Percentiles rank a stretch among this genome's conserved stretches.
These are phyloP conservation scores for Thelonectria discophora DNA, from an alignment of 2,329 filamentous ascomycete genomes.

Conservation along the genomic window DNA sequence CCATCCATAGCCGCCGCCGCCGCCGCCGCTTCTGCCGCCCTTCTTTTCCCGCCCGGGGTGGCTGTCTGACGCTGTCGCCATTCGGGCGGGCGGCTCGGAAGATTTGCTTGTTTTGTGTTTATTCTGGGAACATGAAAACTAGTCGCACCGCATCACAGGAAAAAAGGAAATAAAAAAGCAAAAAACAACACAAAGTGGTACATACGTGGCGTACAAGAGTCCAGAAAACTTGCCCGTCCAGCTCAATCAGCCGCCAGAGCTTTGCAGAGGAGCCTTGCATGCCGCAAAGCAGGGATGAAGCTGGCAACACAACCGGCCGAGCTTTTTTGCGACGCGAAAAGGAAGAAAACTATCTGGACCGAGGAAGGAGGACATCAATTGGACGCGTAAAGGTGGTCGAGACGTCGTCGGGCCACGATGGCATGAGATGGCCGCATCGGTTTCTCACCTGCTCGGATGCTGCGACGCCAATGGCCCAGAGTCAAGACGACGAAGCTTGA, in stretches of 20 bases:
- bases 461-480: not conserved
- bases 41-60: no score
- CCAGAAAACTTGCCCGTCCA: not conserved
- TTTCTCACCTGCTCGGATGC: not conserved
- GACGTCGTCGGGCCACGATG: not conserved
- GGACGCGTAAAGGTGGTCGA: not conserved
- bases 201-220: no score
- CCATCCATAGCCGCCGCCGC: not conserved
- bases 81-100: slow-evolving; percentile 1
- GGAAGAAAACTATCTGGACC: no score
- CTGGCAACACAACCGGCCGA: not conserved
- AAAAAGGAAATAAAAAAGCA: no score
- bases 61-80: not conserved
- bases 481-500: no score
- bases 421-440: not conserved
- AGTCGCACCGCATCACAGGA: not conserved
- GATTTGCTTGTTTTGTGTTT: not conserved
- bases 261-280: not conserved
- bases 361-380: not conserved
- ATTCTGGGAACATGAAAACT: not conserved
- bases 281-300: not conserved
- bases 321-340: not conserved
- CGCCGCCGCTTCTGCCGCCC: not conserved
- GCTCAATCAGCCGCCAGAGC: not conserved
- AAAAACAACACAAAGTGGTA: no score